Evolutionary conservation across 75 land plant species (phyloP).

Genomic region (Chamaecyparis obtusa): DNA sequence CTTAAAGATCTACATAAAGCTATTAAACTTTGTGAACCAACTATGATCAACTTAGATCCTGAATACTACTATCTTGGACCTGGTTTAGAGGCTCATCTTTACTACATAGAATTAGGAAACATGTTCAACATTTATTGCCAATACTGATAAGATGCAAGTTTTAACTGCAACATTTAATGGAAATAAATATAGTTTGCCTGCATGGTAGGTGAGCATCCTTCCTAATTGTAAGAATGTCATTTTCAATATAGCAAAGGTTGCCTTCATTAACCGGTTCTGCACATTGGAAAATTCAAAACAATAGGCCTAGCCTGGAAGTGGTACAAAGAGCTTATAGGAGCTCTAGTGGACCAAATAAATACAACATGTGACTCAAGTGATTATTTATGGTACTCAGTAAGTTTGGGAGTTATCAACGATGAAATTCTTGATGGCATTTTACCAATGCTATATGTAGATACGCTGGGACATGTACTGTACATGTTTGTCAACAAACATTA

Average conservation of each 20-base stretch:
- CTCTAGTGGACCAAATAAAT: conserved; percentile 75
- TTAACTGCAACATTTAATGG: conserved; percentile 72
- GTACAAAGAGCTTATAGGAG: conserved; percentile 71
- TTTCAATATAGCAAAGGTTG: conserved; percentile 91
- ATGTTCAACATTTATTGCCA: conserved; percentile 97
- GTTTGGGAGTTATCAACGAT: background rate
- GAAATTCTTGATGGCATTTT: too few relatives aligned
- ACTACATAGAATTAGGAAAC: conserved; percentile 36
- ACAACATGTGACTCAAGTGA: conserved; percentile 76
- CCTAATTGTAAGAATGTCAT: conserved; percentile 93
- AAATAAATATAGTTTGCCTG: conserved; percentile 68
- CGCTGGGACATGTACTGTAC: conserved; percentile 48
- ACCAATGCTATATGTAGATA: conserved; percentile 17
- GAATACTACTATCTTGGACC: conserved; percentile 44
- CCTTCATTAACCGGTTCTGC: background rate
- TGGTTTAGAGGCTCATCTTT: conserved; percentile 76
- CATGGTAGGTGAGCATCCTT: conserved; percentile 98
- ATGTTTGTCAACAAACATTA: conserved; percentile 55
- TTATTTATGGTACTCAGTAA: conserved; percentile 70
- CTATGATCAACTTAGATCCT: conserved; percentile 58
- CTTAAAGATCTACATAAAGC: conserved; percentile 67
- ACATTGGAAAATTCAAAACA: background rate
- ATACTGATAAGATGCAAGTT: conserved; percentile 45
- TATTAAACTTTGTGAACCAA: conserved; percentile 64
- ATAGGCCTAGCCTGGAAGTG: conserved; percentile 28